Evolutionary conservation across 2,329 filamentous ascomycete species (phyloP).

Genomic region (Colletotrichum phormii): DNA sequence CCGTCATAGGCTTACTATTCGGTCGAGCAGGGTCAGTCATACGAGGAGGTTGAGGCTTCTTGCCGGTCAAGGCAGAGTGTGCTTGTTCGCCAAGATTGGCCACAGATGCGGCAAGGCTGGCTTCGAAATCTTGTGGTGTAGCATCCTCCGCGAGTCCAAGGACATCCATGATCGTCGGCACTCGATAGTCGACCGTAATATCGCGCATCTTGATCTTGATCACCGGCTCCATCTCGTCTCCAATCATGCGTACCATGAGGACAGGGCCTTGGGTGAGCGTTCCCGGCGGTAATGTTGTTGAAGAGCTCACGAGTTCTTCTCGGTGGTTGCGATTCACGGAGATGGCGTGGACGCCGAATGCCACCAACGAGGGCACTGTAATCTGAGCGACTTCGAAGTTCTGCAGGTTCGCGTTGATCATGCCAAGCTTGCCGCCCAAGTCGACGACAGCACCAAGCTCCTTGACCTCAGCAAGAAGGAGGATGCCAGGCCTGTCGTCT

Average conservation of each 20-base stretch:
- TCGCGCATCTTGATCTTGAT: slow-evolving; percentile 90
- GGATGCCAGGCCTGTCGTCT: slow-evolving; percentile 89
- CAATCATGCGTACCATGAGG: slow-evolving; percentile 89
- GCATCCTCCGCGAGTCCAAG: slow-evolving; percentile 76
- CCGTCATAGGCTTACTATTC: slow-evolving; percentile 66
- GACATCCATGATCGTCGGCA: slow-evolving; percentile 84
- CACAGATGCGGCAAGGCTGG: slow-evolving; percentile 82
- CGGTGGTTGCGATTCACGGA: slow-evolving; percentile 71
- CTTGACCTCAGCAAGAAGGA: slow-evolving; percentile 78
- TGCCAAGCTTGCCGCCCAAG: slow-evolving; percentile 77
- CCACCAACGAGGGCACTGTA: slow-evolving; percentile 83
- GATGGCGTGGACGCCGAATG: slow-evolving; percentile 77
- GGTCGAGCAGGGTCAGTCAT: slow-evolving; percentile 37
- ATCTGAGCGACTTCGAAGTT: slow-evolving; percentile 83
- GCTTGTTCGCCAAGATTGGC: slow-evolving; percentile 78
- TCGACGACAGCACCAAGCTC: slow-evolving; percentile 71
- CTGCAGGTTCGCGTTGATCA: slow-evolving; percentile 66
- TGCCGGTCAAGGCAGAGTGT: slow-evolving; percentile 57
- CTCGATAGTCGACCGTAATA: slow-evolving; percentile 87
- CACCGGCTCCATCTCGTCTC: slow-evolving; percentile 92
- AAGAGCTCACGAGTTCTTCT: slow-evolving; percentile 77
- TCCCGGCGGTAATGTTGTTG: slow-evolving; percentile 35
- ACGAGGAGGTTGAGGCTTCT: slow-evolving; percentile 14
- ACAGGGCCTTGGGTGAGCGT: slow-evolving; percentile 56
- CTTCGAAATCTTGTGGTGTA: slow-evolving; percentile 78